Evolutionary conservation across 2,329 filamentous ascomycete genomes (phyloP), one percentile per base, ranked within the genome.

Genomic region (Magnaporthiopsis rhizophila): DNA sequence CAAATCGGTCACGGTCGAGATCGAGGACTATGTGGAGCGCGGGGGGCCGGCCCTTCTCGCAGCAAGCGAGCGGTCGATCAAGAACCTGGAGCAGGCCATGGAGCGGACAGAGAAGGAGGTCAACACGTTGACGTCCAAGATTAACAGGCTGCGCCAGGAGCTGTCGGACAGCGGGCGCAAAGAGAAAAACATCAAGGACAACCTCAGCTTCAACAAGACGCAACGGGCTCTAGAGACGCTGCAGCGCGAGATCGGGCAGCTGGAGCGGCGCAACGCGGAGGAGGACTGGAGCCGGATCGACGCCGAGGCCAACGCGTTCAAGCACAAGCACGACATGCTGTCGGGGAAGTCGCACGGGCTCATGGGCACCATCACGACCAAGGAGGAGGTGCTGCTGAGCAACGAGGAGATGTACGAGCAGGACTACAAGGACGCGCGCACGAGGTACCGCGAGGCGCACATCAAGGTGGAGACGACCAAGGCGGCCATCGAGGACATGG

Each of bases 391-490:
- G 71, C 81, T 97, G 9, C 80, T 79, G 62, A 83, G 89, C 64
- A 80, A 93, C n/a, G 76, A 92, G 32, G 79, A 84, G 13, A 91
- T 97, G 70, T 99, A 89, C 85, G 84, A 96, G 61, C 86, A 88
- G 12, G 90, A 97, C 69, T 97, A 97, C 80, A 88, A 92, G 72
- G 85, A 94, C 72, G 92, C 94, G 15, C 88, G 88, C 58, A 75
- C 81, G 57, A 89, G 90, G 69, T 98, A 93, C 77, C 91, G 92
- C 69, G 89, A 96, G 77, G 85, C 90, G 8, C 91, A 96, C 74
- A 92, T 98, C 78, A 89, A 90, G 69, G 91, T 97, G 0, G 91
- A 88, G 78, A 96, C 93, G 0, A 97, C 92, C 61, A 96, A 93
- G 75, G 94, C 93, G 3, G 94, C 92, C 3, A 91, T 97, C 64